A percentile compares a stretch with the other conserved stretches of the same genome.
phyloP scores from a whole-genome alignment of 2,329 filamentous ascomycete genomes.

The Colletotrichum tofieldiae region DNA sequence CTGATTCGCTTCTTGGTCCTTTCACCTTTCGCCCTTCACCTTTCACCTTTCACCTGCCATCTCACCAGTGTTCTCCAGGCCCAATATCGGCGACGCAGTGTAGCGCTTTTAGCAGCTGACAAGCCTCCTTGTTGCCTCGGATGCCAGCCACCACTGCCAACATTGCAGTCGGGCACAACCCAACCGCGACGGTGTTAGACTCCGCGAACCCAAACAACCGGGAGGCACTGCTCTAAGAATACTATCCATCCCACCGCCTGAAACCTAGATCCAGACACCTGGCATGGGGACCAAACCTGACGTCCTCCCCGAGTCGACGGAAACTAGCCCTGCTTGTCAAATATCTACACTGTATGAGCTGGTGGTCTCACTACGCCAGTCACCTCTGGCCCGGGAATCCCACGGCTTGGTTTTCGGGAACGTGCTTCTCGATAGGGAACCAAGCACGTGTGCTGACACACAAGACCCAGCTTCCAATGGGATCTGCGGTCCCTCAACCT shows the following conservation, averaged over 20 bases:
- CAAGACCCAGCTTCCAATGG: not conserved
- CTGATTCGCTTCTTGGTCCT: slow-evolving; percentile 13
- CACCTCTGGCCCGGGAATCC: not conserved
- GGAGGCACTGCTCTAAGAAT: not conserved
- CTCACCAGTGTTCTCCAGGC: slow-evolving; percentile 6
- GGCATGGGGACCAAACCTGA: not conserved
- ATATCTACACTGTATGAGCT: not conserved
- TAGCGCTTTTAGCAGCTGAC: slow-evolving; percentile 5
- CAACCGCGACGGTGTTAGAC: not conserved
- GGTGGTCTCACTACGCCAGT: not conserved
- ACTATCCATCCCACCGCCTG: not conserved
- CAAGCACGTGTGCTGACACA: not conserved
- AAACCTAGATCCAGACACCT: not conserved
- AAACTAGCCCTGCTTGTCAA: not conserved
- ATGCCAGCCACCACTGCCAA: not conserved
- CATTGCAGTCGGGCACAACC: not conserved
- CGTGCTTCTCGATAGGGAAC: not conserved
- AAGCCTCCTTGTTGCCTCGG: not conserved
- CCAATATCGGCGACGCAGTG: not conserved
- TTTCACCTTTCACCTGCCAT: slow-evolving; percentile 1
- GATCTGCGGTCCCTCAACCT: not conserved
- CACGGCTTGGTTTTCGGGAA: not conserved
- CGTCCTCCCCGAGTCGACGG: too few species aligned
- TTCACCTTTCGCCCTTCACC: not conserved
- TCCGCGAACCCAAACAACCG: not conserved